Conservation (phyloP, 805 yeast genomes). For the Candida piceae region DNA sequence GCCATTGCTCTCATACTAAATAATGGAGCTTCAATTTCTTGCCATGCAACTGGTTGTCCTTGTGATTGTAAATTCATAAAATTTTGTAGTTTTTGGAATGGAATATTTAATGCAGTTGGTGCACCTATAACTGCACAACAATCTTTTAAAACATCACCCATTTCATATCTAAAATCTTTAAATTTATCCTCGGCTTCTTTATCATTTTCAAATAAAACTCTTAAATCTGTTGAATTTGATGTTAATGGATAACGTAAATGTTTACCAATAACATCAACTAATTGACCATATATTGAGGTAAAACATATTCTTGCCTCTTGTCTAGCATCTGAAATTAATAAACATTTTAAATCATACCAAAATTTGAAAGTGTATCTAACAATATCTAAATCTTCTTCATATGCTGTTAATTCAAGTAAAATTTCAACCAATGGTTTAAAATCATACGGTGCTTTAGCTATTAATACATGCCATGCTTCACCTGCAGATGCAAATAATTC, state of each 20-base stretch:
- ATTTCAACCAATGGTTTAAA: slow-evolving; percentile 73
- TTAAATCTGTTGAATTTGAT: slow-evolving; percentile 30
- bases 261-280: slow-evolving; percentile 55
- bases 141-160: slow-evolving; percentile 97
- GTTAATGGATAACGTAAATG: slow-evolving; percentile 71
- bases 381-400: slow-evolving; percentile 80
- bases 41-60: slow-evolving; percentile 60
- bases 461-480: slow-evolving; percentile 88
- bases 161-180: slow-evolving; percentile 88
- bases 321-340: slow-evolving; percentile 57
- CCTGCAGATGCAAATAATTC: slow-evolving; percentile 87
- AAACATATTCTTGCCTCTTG: slow-evolving; percentile 46
- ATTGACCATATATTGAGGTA: slow-evolving; percentile 49
- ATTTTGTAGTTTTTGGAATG: slow-evolving; percentile 54
- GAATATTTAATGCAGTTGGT: slow-evolving; percentile 59
- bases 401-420: slow-evolving; percentile 62
- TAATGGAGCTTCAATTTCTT: slow-evolving; percentile 81
- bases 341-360: slow-evolving; percentile 79
- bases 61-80: slow-evolving; percentile 29
- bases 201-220: slow-evolving; percentile 56
- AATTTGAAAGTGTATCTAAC: slow-evolving; percentile 88
- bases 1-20: slow-evolving; percentile 94
- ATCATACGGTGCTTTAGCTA: slow-evolving; percentile 64
- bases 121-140: slow-evolving; percentile 91
- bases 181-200: slow-evolving; percentile 87